phyloP scores from a whole-genome alignment of 23 red algal species.

The Porphyridium purpureum region DNA sequence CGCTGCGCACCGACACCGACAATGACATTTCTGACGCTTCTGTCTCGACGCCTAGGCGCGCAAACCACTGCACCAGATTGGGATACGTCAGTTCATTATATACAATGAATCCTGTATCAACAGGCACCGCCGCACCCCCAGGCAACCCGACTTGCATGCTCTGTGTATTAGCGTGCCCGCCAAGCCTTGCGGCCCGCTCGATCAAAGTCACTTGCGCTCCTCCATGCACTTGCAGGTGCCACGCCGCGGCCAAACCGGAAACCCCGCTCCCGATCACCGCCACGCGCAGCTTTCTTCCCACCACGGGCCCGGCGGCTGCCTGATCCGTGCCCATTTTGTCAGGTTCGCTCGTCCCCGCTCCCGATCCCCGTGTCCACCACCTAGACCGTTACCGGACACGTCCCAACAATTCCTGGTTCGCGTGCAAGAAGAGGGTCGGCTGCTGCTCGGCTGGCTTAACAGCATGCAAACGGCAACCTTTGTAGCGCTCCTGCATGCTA shows the following conservation, averaged over 20 bases:
- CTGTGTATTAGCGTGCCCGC: slow-evolving; percentile 74
- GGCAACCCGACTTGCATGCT: slow-evolving; percentile 5
- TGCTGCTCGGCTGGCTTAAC: no score
- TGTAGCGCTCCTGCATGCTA: no score
- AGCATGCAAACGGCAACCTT: no score
- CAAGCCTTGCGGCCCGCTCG: slow-evolving; percentile 42
- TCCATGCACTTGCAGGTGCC: slow-evolving; percentile 35
- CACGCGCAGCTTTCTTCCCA: slow-evolving; percentile 3
- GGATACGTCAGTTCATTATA: slow-evolving; percentile 92
- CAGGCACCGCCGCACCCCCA: background rate
- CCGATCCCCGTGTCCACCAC: no score
- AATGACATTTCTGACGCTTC: slow-evolving; percentile 94
- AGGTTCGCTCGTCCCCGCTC: background rate
- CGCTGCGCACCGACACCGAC: slow-evolving; percentile 32
- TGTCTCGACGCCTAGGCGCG: slow-evolving; percentile 39
- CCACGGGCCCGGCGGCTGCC: background rate
- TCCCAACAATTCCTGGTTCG: no score
- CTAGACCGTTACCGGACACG: no score
- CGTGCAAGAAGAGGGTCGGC: no score
- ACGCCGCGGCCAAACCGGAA: slow-evolving; percentile 79
- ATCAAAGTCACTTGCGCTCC: slow-evolving; percentile 55
- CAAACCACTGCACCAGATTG: slow-evolving; percentile 60
- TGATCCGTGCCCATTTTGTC: background rate
- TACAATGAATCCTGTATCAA: slow-evolving; percentile 73
- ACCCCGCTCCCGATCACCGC: slow-evolving; percentile 72